phyloP scores from a whole-genome alignment of 345 rosid genomes.

The Dipteronia dyeriana region DNA sequence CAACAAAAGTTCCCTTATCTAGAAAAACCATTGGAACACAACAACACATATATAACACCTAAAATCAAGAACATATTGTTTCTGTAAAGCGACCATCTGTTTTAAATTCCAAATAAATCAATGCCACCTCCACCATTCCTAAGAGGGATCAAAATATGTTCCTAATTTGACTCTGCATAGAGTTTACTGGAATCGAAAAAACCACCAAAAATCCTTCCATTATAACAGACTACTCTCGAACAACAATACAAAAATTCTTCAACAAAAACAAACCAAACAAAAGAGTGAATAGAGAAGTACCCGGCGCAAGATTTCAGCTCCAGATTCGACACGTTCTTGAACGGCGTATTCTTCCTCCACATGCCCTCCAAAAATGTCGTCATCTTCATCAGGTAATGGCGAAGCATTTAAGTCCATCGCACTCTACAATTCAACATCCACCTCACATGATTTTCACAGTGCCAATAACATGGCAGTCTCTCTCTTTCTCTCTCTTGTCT shows the following conservation, averaged over 20 bases:
- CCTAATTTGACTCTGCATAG: not conserved
- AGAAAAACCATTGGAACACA: not conserved
- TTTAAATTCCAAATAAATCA: not conserved
- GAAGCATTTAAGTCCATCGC: conserved; percentile 80
- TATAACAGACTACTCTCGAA: not conserved
- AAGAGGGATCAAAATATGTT: not conserved
- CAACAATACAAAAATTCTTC: not conserved
- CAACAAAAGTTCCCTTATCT: not conserved
- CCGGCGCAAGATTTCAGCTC: conserved; percentile 68
- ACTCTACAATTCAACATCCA: conserved; percentile 67
- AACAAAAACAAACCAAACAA: not conserved
- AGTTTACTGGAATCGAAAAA: not conserved
- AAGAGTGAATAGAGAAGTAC: conserved; percentile 30
- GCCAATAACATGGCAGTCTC: not conserved
- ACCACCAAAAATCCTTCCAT: not conserved
- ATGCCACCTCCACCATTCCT: not conserved
- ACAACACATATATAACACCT: not conserved
- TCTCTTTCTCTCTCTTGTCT: too few species aligned
- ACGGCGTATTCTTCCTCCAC: conserved; percentile 40
- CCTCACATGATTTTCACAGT: conserved; percentile 9
- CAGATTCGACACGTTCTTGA: conserved; percentile 61
- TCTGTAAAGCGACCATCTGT: not conserved
- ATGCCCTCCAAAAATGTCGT: conserved; percentile 54
- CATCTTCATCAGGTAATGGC: conserved; percentile 79
- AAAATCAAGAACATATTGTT: not conserved